These are phyloP conservation scores for Cyamopsis tetragonoloba DNA, from an alignment of 306 rosid genomes.

Conservation along the genomic window DNA sequence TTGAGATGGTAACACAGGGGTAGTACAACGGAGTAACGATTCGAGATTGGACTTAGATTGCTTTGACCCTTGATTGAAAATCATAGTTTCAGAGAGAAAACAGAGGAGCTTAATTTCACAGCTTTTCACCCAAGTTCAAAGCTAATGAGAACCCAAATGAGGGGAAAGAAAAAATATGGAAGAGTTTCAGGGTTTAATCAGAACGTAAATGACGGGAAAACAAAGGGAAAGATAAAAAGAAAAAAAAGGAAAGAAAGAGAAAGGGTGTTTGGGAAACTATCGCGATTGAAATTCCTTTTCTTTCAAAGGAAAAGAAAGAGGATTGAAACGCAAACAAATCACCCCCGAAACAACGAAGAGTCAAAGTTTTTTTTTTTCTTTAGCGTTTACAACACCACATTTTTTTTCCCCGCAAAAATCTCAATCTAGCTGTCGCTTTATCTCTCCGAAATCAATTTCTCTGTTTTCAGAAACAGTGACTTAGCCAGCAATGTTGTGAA, in stretches of 20 bases:
- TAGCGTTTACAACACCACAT: constrained; percentile 32
- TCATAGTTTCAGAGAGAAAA: constrained; percentile 30
- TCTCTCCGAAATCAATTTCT: background rate
- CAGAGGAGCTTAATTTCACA: background rate
- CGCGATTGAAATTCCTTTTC: constrained; percentile 26
- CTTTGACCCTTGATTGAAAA: constrained; percentile 49
- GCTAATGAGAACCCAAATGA: constrained; percentile 35
- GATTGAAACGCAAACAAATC: constrained; percentile 31
- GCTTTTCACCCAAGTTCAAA: constrained; percentile 49
- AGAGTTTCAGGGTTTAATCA: constrained; percentile 27
- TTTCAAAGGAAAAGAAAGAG: constrained; percentile 21
- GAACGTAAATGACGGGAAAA: constrained; percentile 10
- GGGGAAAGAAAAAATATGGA: background rate
- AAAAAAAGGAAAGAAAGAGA: background rate
- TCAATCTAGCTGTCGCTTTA: constrained; percentile 28
- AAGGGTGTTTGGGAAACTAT: constrained; percentile 30
- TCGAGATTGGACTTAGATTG: constrained; percentile 81
- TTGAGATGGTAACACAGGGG: constrained; percentile 71
- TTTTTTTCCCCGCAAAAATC: constrained; percentile 32
- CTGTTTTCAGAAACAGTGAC: constrained; percentile 26
- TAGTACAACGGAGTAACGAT: constrained; percentile 67
- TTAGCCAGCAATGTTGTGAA: constrained; percentile 39
- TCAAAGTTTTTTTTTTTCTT: constrained; percentile 37
- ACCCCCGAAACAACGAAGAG: constrained; percentile 21
- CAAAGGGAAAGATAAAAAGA: constrained; percentile 3